phyloP scores from a whole-genome alignment of 75 land plant species.

The Larix kaempferi region DNA sequence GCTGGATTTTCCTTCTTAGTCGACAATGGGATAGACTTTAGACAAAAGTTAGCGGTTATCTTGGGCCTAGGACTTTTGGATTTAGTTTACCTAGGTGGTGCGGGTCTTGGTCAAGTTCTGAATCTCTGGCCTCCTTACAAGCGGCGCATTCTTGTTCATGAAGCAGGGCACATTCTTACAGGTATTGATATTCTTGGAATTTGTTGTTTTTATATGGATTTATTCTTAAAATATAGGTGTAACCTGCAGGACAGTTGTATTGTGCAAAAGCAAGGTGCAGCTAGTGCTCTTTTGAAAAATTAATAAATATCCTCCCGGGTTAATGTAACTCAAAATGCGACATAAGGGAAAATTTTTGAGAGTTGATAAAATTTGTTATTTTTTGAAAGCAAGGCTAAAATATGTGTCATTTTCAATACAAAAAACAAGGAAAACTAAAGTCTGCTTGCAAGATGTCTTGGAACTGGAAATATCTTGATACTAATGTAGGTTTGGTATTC shows the following conservation, averaged over 20 bases:
- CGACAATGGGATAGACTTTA: slow-evolving; percentile 70
- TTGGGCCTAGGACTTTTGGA: slow-evolving; percentile 61
- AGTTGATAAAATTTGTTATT: background rate
- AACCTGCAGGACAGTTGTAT: background rate
- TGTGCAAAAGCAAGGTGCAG: slow-evolving; percentile 1
- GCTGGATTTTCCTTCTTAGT: slow-evolving; percentile 55
- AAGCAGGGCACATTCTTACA: slow-evolving; percentile 91
- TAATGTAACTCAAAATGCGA: background rate
- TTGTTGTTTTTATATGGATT: background rate
- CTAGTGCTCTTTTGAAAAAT: background rate
- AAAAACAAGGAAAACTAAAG: background rate
- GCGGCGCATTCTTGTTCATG: slow-evolving; percentile 86
- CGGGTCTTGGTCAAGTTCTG: slow-evolving; percentile 68
- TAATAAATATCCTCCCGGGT: background rate
- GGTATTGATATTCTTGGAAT: slow-evolving; percentile 31
- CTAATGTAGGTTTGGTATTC: background rate
- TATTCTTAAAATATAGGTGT: background rate
- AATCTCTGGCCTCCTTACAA: slow-evolving; percentile 86
- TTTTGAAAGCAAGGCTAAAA: background rate
- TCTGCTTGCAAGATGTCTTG: background rate
- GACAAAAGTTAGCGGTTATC: slow-evolving; percentile 54
- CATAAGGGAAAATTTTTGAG: background rate
- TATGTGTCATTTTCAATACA: background rate
- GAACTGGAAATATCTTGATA: background rate
- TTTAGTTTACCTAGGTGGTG: slow-evolving; percentile 80